Evolutionary conservation across 345 rosid species (phyloP).

Genomic region (Eutrema japonicum): DNA sequence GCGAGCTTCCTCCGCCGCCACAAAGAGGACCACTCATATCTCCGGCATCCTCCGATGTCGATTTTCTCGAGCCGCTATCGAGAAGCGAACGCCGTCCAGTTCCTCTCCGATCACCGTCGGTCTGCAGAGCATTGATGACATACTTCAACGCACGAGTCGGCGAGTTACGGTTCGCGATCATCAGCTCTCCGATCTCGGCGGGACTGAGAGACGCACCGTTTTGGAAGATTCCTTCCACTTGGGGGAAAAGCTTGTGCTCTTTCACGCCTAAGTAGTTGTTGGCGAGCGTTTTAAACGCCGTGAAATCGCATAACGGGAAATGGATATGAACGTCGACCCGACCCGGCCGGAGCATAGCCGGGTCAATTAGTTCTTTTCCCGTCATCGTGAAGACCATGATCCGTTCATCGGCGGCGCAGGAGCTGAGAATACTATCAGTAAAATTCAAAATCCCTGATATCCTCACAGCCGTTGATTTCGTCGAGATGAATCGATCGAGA

Average conservation of each 20-base stretch:
- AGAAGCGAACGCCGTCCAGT: slow-evolving; percentile 47
- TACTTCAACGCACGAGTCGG: slow-evolving; percentile 95
- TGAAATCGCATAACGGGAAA: slow-evolving; percentile 84
- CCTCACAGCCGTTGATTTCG: slow-evolving; percentile 61
- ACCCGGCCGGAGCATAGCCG: slow-evolving; percentile 73
- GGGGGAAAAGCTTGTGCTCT: slow-evolving; percentile 90
- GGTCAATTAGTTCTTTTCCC: slow-evolving; percentile 62
- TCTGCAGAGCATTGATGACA: slow-evolving; percentile 78
- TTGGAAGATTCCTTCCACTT: slow-evolving; percentile 84
- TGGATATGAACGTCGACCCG: slow-evolving; percentile 86
- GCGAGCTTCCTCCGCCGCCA: slow-evolving; percentile 45
- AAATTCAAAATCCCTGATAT: slow-evolving; percentile 64
- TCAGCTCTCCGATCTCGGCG: slow-evolving; percentile 88
- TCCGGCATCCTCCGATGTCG: slow-evolving; percentile 38
- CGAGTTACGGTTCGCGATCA: slow-evolving; percentile 88
- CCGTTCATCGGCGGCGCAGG: slow-evolving; percentile 69
- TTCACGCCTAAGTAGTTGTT: slow-evolving; percentile 73
- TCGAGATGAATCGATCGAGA: slow-evolving; percentile 59
- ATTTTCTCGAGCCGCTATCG: slow-evolving; percentile 47
- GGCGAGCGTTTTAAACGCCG: slow-evolving; percentile 78
- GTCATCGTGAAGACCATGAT: slow-evolving; percentile 80
- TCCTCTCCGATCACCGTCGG: slow-evolving; percentile 67
- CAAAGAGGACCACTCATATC: slow-evolving; percentile 54
- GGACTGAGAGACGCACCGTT: slow-evolving; percentile 79
- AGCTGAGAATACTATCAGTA: slow-evolving; percentile 67